Base-by-base conservation (phyloP, 306 rosid genomes). In the Medicago lupulina region DNA sequence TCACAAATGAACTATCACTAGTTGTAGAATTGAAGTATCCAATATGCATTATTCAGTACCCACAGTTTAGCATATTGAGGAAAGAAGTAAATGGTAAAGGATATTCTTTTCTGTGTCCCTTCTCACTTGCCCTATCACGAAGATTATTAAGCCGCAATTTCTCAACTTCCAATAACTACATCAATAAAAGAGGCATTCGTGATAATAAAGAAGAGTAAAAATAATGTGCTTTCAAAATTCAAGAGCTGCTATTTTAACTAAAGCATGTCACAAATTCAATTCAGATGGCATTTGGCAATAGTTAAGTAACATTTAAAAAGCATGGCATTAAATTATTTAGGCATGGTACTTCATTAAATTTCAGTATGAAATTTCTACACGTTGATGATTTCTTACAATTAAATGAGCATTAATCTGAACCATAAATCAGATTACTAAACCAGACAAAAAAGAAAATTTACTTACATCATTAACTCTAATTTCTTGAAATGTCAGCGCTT, bases 51-150 rank as follows among this genome's bases (percentile, higher is more conserved):
- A 38, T 28, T 63, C 34, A 63, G 61, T 40, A 70, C 75, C 69
- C 72, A 73, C 23, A 49, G 39, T 55, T 69, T 34, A 73, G 16
- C 6, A 34, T 23, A 41, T 65, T 57, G 2, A 62, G 47, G 34
- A 66, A 62, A 61, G 71, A 40, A 59, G 63, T 28, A 77, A 57
- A 82, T 19, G 81, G 75, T 76, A 95, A 95, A 92, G 98, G 98
- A 95, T 95, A 95, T 95, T 95, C 97, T 82, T 92, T 92, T 78
- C 81, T 74, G 71, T 73, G 86, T 76, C 97, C 97, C 85, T 90
- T 92, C 83, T 90, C 97, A 83, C 88, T 92, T 78, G 98, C 97
- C 78, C 91, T 86, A 80, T 86, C 90, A 46, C 90, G 97, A 41
- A 95, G 97, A 80, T 90, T 87, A 75, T 70, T 89, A 68, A 90